A percentile compares a stretch with the other conserved stretches of the same genome.
Conservation (phyloP, 805 yeast genomes). For the Yarrowia deformans region DNA sequence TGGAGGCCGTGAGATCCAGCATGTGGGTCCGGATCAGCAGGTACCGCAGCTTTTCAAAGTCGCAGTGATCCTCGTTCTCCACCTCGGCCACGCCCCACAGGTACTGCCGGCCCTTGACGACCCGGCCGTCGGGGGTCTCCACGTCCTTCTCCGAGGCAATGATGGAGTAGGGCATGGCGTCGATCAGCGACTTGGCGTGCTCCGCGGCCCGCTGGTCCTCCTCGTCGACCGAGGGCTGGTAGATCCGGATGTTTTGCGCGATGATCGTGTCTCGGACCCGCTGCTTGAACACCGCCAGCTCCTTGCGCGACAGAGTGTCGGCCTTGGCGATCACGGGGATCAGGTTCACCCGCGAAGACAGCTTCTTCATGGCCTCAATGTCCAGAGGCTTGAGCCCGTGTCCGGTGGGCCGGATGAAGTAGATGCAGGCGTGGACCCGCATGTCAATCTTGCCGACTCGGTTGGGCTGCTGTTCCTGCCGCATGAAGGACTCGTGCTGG, state of each 20-base stretch:
- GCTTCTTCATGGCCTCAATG: conserved; percentile 72
- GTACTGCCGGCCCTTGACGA: conserved; percentile 77
- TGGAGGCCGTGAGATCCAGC: conserved; percentile 78
- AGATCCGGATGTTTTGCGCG: conserved; percentile 64
- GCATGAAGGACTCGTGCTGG: conserved; percentile 70
- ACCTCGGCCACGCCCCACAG: conserved; percentile 89
- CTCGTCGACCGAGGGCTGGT: conserved; percentile 57
- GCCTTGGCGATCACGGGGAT: conserved; percentile 85
- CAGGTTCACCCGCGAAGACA: conserved; percentile 75
- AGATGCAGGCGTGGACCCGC: conserved; percentile 85
- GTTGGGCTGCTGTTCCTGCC: conserved; percentile 79
- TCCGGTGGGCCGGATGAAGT: conserved; percentile 76
- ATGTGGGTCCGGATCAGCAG: conserved; percentile 71
- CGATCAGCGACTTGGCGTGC: conserved; percentile 44
- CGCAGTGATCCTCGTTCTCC: conserved; percentile 79
- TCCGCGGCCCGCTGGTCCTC: conserved; percentile 47
- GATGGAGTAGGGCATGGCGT: conserved; percentile 70
- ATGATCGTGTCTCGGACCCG: conserved; percentile 60
- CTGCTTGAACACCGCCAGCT: conserved; percentile 61
- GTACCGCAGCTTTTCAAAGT: conserved; percentile 69
- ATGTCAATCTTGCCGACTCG: conserved; percentile 62
- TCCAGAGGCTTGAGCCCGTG: conserved; percentile 70
- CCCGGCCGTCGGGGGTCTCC: conserved; percentile 54
- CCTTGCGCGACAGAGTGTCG: conserved; percentile 70
- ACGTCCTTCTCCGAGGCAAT: conserved; percentile 68